Conservation (phyloP, 176 grass and related monocot species). For the Carex pumila region DNA sequence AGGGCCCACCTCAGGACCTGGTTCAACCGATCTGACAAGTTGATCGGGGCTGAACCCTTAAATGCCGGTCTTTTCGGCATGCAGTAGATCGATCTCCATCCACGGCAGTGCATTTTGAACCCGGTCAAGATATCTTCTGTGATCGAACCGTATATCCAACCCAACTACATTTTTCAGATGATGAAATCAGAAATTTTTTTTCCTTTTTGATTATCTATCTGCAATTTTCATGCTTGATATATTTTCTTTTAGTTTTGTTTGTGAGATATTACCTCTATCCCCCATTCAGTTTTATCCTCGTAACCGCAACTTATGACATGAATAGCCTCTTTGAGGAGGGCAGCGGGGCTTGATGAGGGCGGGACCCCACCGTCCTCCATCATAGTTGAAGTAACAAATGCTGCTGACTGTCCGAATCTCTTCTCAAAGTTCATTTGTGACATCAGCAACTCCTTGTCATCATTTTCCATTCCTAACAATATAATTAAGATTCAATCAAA, state of each 20-base stretch:
- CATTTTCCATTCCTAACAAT: slow-evolving; percentile 40
- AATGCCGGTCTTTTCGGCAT: slow-evolving; percentile 80
- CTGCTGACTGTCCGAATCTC: slow-evolving; percentile 86
- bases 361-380: slow-evolving; percentile 99
- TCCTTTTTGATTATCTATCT: not conserved
- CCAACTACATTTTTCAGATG: slow-evolving; percentile 41
- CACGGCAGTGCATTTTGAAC: slow-evolving; percentile 99
- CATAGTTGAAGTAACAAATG: slow-evolving; percentile 94
- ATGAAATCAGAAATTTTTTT: not conserved
- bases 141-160: slow-evolving; percentile 99
- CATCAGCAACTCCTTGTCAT: slow-evolving; percentile 91
- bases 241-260: not conserved
- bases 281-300: slow-evolving; percentile 97
- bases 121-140: slow-evolving; percentile 96
- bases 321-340: slow-evolving; percentile 98
- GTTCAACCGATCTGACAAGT: slow-evolving; percentile 91
- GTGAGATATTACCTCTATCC: slow-evolving; percentile 50
- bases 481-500: not conserved
- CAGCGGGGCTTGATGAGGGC: slow-evolving; percentile 80
- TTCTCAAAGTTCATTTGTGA: slow-evolving; percentile 99
- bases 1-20: slow-evolving; percentile 98
- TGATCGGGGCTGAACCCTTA: slow-evolving; percentile 96
- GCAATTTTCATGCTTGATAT: not conserved
- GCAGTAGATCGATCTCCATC: slow-evolving; percentile 98
- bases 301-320: slow-evolving; percentile 99